phyloP scores from a whole-genome alignment of 2,329 filamentous ascomycete genomes.

The Didymella exigua region DNA sequence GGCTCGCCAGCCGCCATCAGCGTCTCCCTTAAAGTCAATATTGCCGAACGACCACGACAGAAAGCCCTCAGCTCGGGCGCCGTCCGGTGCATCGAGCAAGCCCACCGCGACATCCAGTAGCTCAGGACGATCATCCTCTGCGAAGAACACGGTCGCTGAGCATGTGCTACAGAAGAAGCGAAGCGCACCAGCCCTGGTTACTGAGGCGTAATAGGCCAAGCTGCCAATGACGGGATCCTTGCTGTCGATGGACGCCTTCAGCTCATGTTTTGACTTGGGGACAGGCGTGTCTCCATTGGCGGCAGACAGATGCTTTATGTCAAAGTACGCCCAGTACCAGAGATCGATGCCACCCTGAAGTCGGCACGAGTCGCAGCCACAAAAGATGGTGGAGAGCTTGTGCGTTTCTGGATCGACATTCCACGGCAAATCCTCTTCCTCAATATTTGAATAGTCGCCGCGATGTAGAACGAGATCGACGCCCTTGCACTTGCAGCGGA shows the following conservation, averaged over 20 bases:
- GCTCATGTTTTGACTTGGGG: slow-evolving; percentile 35
- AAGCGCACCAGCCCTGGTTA: slow-evolving; percentile 47
- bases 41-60: slow-evolving; percentile 52
- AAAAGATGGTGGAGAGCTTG: slow-evolving; percentile 50
- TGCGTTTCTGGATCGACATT: slow-evolving; percentile 53
- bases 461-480: slow-evolving; percentile 51
- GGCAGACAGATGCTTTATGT: slow-evolving; percentile 51
- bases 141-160: slow-evolving; percentile 57
- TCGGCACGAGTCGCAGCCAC: slow-evolving; percentile 58
- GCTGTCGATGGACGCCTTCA: slow-evolving; percentile 46
- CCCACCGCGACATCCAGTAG: slow-evolving; percentile 55
- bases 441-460: slow-evolving; percentile 34
- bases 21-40: slow-evolving; percentile 37
- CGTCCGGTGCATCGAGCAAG: slow-evolving; percentile 52
- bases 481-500: slow-evolving; percentile 57
- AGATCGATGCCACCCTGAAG: slow-evolving; percentile 52
- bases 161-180: slow-evolving; percentile 58
- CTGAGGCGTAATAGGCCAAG: slow-evolving; percentile 53
- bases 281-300: slow-evolving; percentile 25
- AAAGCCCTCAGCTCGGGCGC: slow-evolving; percentile 54
- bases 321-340: slow-evolving; percentile 54
- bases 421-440: slow-evolving; percentile 46
- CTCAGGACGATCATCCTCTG: slow-evolving; percentile 46
- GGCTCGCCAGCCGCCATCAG: slow-evolving; percentile 52
- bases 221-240: slow-evolving; percentile 52